These are phyloP conservation scores for Zalaria obscura DNA, from an alignment of 2,329 filamentous ascomycete species.

Conservation along the genomic window DNA sequence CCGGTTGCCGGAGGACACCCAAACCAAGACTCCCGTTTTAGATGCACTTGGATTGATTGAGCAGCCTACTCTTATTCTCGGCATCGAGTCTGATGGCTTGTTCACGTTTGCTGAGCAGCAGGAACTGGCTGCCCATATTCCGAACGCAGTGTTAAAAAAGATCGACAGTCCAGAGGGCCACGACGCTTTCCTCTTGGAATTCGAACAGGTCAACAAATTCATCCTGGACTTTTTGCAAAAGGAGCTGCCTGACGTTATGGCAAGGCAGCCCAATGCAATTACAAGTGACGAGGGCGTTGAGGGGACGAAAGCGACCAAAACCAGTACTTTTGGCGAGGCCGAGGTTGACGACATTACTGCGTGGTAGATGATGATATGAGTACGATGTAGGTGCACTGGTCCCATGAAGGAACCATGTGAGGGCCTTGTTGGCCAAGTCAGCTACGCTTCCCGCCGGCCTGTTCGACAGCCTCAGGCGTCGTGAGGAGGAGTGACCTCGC, in stretches of 20 bases:
- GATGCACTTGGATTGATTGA: constrained; percentile 69
- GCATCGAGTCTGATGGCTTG: constrained; percentile 88
- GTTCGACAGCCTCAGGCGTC: too few species aligned
- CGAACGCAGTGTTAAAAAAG: constrained; percentile 60
- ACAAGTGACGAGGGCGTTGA: constrained; percentile 15
- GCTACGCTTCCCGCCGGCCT: too few species aligned
- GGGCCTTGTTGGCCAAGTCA: too few species aligned
- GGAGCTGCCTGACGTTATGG: constrained; percentile 80
- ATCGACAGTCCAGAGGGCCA: constrained; percentile 94
- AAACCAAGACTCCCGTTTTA: constrained; percentile 40
- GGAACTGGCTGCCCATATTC: constrained; percentile 72
- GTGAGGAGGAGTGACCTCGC: too few species aligned
- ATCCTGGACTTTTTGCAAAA: constrained; percentile 72
- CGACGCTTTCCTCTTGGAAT: constrained; percentile 90
- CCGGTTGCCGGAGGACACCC: constrained; percentile 27
- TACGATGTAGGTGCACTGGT: too few species aligned
- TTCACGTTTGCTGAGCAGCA: constrained; percentile 97
- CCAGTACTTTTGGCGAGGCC: constrained; percentile 85
- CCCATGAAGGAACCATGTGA: too few species aligned
- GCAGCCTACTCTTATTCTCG: constrained; percentile 81
- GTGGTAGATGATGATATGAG: constrained; percentile 43
- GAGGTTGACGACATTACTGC: constrained; percentile 94
- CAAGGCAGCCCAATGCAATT: constrained; percentile 27
- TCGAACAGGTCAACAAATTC: constrained; percentile 89
- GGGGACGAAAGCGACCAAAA: constrained; percentile 57